A percentile compares a stretch with the other conserved stretches of the same genome.
phyloP scores from a whole-genome alignment of 805 yeast genomes.

The Metschnikowia continentalis region DNA sequence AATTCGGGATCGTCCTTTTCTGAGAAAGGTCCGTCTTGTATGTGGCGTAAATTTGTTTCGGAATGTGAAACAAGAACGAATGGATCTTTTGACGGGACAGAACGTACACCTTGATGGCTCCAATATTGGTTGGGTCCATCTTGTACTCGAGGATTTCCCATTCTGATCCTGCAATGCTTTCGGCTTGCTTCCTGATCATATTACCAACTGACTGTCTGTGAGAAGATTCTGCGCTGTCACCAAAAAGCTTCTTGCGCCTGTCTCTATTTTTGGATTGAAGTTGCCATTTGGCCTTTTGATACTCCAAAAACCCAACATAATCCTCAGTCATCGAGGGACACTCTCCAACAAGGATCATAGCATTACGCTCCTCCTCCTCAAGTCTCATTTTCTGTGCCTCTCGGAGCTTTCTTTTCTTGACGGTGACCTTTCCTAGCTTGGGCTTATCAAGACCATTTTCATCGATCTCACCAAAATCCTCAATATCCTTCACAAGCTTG shows the following conservation, averaged over 20 bases:
- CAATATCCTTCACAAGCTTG: slow-evolving; percentile 57
- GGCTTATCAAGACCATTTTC: slow-evolving; percentile 22
- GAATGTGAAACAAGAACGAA: slow-evolving; percentile 65
- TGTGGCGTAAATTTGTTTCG: slow-evolving; percentile 67
- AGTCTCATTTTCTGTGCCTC: slow-evolving; percentile 16
- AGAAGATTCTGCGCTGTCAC: slow-evolving; percentile 50
- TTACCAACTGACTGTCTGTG: slow-evolving; percentile 61
- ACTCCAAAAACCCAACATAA: slow-evolving; percentile 62
- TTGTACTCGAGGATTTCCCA: slow-evolving; percentile 86
- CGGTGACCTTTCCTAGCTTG: slow-evolving; percentile 44
- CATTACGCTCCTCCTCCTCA: slow-evolving; percentile 47
- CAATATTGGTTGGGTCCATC: slow-evolving; percentile 51
- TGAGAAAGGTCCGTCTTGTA: slow-evolving; percentile 50
- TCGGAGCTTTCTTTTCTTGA: slow-evolving; percentile 41
- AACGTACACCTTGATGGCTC: slow-evolving; percentile 73
- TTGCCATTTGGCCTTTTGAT: slow-evolving; percentile 87
- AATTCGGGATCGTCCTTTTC: slow-evolving; percentile 38
- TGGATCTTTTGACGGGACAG: slow-evolving; percentile 70
- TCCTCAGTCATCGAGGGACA: slow-evolving; percentile 69
- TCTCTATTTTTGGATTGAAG: slow-evolving; percentile 66
- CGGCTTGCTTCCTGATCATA: slow-evolving; percentile 75
- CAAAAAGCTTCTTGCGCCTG: slow-evolving; percentile 76
- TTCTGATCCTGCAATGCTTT: slow-evolving; percentile 63
- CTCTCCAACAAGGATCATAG: slow-evolving; percentile 44
- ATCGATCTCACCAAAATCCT: slow-evolving; percentile 54